Conservation (phyloP, 2,329 filamentous ascomycete genomes). For the Capronia epimyces region DNA sequence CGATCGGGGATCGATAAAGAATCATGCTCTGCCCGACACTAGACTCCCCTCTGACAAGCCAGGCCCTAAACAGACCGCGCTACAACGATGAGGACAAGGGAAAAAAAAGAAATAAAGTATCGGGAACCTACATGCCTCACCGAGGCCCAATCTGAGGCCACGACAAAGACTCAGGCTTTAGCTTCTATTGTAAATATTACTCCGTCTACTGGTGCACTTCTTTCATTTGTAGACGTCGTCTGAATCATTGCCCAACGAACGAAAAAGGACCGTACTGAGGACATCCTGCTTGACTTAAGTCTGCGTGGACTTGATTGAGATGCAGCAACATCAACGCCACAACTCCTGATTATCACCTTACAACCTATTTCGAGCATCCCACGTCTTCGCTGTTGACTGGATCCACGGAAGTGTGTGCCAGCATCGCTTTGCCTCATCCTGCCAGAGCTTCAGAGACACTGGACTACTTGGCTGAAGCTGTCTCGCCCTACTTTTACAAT, state of each 20-base stretch:
- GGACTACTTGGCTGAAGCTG: not conserved
- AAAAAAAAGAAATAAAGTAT: not conserved
- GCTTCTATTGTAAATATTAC: not conserved
- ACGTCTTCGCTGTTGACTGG: constrained; percentile 10
- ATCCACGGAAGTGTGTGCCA: constrained; percentile 4
- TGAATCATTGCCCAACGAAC: not conserved
- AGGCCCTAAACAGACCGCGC: not conserved
- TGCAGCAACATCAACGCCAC: not conserved
- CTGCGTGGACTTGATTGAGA: not conserved
- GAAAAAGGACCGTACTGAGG: not conserved
- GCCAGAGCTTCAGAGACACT: not conserved
- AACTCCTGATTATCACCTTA: not conserved
- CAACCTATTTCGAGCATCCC: not conserved
- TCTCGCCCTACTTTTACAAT: not conserved
- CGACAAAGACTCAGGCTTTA: not conserved
- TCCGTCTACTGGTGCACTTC: not conserved
- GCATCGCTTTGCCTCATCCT: not conserved
- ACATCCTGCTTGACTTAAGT: not conserved
- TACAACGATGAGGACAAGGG: not conserved
- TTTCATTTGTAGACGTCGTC: constrained; percentile 1
- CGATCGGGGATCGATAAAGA: not conserved
- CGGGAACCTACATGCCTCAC: not conserved
- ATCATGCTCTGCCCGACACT: not conserved
- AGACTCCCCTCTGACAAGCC: not conserved
- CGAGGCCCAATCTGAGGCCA: not conserved